Evolutionary conservation across 2,329 filamentous ascomycete species (phyloP).

Genomic region (Bipolaris gigantea): DNA sequence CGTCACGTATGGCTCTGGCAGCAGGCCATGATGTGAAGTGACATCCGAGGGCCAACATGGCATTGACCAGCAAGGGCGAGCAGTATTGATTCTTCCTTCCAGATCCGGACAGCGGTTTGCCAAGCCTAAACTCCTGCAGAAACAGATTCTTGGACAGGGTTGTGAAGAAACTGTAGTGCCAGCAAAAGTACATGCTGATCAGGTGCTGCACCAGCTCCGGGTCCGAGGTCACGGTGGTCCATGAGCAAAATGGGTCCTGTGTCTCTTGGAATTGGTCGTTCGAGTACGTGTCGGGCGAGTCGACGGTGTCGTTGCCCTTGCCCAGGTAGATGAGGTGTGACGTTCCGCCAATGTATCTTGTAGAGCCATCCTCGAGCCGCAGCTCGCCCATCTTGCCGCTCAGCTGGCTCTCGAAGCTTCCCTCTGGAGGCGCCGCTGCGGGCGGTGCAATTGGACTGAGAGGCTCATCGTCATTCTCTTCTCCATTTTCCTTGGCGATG

Average conservation of each 20-base stretch:
- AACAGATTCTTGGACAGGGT: constrained; percentile 85
- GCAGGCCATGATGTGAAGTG: constrained; percentile 82
- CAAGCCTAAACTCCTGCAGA: constrained; percentile 78
- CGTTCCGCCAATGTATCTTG: constrained; percentile 90
- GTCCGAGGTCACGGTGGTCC: constrained; percentile 85
- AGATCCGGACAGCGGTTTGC: constrained; percentile 59
- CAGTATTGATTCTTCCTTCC: constrained; percentile 71
- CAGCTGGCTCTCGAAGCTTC: constrained; percentile 72
- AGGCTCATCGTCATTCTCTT: constrained; percentile 49
- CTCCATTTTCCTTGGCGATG: constrained; percentile 54
- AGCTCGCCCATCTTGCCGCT: constrained; percentile 93
- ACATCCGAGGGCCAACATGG: constrained; percentile 88
- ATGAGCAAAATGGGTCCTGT: constrained; percentile 75
- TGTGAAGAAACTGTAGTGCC: constrained; percentile 97
- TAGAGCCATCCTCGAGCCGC: constrained; percentile 80
- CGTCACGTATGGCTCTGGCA: constrained; percentile 69
- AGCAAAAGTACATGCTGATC: constrained; percentile 96
- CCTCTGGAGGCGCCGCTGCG: constrained; percentile 37
- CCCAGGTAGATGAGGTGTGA: constrained; percentile 84
- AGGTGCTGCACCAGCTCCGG: constrained; percentile 79
- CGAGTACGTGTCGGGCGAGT: constrained; percentile 39
- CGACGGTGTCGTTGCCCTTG: constrained; percentile 35
- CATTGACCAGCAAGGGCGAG: constrained; percentile 86
- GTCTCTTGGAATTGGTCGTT: constrained; percentile 54
- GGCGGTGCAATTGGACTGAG: constrained; percentile 37